phyloP scores from a whole-genome alignment of 495 filamentous ascomycete species.

The Penicillium angulare region DNA sequence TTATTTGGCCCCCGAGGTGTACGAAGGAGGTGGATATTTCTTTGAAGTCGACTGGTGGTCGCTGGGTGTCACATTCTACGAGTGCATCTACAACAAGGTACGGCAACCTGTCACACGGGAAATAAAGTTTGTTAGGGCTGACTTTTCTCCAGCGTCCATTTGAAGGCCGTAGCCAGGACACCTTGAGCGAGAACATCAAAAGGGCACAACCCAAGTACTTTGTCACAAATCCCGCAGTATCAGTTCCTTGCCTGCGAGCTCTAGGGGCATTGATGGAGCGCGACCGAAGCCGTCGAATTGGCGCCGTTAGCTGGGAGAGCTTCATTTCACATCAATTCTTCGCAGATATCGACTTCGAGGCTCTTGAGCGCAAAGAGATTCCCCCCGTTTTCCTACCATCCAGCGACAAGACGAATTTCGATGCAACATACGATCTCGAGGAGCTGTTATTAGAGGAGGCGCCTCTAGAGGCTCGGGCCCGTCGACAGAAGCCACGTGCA shows the following conservation, averaged over 20 bases:
- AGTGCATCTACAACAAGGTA: slow-evolving; percentile 99
- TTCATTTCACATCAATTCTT: slow-evolving; percentile 92
- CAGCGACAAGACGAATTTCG: slow-evolving; percentile 97
- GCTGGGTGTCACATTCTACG: slow-evolving; percentile 92
- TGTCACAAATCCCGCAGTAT: slow-evolving; percentile 84
- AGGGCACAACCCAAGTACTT: slow-evolving; percentile 83
- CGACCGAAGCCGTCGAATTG: slow-evolving; percentile 77
- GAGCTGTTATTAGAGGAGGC: slow-evolving; percentile 94
- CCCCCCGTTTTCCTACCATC: slow-evolving; percentile 90
- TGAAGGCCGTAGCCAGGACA: slow-evolving; percentile 79
- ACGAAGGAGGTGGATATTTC: slow-evolving; percentile 80
- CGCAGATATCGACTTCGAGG: slow-evolving; percentile 76
- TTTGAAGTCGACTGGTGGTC: slow-evolving; percentile 98
- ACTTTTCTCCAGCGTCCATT: slow-evolving; percentile 69
- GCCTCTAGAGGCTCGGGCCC: slow-evolving; percentile 85
- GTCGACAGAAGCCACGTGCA: slow-evolving; percentile 90
- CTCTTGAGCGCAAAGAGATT: slow-evolving; percentile 83
- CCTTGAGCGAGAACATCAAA: slow-evolving; percentile 75
- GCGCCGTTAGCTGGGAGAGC: slow-evolving; percentile 70
- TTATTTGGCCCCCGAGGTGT: slow-evolving; percentile 95
- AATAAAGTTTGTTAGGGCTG: slow-evolving; percentile 24
- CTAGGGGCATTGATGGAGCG: slow-evolving; percentile 78
- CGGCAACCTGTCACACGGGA: slow-evolving; percentile 12
- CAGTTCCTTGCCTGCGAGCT: slow-evolving; percentile 80
- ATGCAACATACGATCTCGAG: slow-evolving; percentile 96